phyloP scores from a whole-genome alignment of 164 flowering plant species.

The Vitis riparia region DNA sequence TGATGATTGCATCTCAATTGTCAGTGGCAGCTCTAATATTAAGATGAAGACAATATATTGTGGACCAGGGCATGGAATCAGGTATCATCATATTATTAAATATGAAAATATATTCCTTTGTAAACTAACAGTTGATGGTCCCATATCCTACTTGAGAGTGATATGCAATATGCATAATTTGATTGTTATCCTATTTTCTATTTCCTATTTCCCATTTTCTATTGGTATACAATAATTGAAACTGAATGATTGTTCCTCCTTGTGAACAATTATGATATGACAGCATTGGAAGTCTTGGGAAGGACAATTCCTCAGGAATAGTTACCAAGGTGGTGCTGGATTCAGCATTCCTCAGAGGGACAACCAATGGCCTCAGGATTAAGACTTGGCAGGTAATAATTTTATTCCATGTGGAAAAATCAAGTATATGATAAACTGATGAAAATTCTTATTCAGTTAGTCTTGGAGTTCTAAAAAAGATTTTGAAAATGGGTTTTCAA shows the following conservation, averaged over 20 bases:
- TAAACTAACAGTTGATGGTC: background rate
- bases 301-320: conserved; percentile 71
- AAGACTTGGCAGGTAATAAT: conserved; percentile 94
- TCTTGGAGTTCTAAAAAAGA: too few species aligned
- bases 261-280: conserved; percentile 5
- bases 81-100: conserved; percentile 34
- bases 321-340: conserved; percentile 73
- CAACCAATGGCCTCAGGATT: conserved; percentile 90
- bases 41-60: conserved; percentile 79
- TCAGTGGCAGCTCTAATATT: conserved; percentile 72
- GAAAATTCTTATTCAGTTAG: too few species aligned
- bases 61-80: conserved; percentile 95
- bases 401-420: background rate
- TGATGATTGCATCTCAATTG: conserved; percentile 90
- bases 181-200: background rate
- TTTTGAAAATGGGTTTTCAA: too few species aligned
- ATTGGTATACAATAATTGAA: background rate
- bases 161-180: background rate
- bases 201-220: background rate
- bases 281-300: conserved; percentile 98
- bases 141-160: too few species aligned
- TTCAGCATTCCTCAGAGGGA: conserved; percentile 58
- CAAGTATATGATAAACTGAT: too few species aligned
- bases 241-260: background rate
- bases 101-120: background rate